Conservation (phyloP, 2,329 filamentous ascomycete genomes). For the Mycosphaerella sp. region DNA sequence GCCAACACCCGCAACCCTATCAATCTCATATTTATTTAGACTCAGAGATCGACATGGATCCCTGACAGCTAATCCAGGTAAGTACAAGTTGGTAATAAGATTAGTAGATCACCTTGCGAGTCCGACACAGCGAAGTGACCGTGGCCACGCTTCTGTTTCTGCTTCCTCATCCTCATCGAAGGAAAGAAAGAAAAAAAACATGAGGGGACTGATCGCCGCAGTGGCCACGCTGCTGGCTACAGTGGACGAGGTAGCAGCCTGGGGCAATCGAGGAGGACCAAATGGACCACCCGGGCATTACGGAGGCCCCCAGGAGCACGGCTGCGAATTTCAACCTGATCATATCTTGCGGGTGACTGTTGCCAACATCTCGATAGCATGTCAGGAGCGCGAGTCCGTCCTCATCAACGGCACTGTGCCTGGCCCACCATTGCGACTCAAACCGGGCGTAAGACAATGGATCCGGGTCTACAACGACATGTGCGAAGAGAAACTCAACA, state of each 20-base stretch:
- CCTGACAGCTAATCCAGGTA: neutral
- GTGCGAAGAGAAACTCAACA: slow-evolving; percentile 40
- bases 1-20: neutral
- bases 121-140: neutral
- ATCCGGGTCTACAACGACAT: slow-evolving; percentile 57
- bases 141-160: neutral
- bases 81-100: neutral
- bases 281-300: slow-evolving; percentile 17
- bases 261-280: slow-evolving; percentile 11
- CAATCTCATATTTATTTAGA: neutral
- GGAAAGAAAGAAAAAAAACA: no score
- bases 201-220: slow-evolving; percentile 1
- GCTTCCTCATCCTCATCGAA: neutral
- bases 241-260: slow-evolving; percentile 10
- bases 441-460: slow-evolving; percentile 47
- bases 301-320: slow-evolving; percentile 22
- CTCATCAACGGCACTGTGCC: slow-evolving; percentile 51
- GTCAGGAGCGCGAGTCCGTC: slow-evolving; percentile 43
- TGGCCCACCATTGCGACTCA: slow-evolving; percentile 46
- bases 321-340: slow-evolving; percentile 38
- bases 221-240: slow-evolving; percentile 4
- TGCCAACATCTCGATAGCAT: slow-evolving; percentile 42
- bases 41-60: neutral
- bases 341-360: slow-evolving; percentile 44
- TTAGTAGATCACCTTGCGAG: neutral